phyloP scores from a whole-genome alignment of 495 filamentous ascomycete species.

The Podospora fimiseda region DNA sequence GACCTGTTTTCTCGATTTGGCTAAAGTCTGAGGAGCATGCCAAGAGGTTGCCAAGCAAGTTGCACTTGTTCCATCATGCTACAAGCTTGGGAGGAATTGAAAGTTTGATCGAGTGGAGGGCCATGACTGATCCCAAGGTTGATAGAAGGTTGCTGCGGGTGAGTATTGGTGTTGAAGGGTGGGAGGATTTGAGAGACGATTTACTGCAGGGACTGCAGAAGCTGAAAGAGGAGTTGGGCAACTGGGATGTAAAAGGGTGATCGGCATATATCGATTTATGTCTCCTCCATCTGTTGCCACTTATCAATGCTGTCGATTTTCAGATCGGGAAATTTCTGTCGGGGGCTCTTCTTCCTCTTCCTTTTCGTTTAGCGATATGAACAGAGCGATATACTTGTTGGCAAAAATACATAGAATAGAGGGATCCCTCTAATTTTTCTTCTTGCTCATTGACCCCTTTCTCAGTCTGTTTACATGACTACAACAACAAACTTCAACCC shows the following conservation, averaged over 20 bases:
- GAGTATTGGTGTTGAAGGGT: slow-evolving; percentile 80
- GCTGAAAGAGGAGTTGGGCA: slow-evolving; percentile 33
- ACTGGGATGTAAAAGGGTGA: background rate
- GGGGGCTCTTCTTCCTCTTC: too few relatives aligned
- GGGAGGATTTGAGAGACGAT: slow-evolving; percentile 78
- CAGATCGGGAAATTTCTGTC: too few relatives aligned
- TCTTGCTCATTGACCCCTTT: too few relatives aligned
- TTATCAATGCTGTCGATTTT: too few relatives aligned
- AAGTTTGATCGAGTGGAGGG: slow-evolving; percentile 83
- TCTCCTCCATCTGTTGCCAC: too few relatives aligned
- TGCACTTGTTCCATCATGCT: slow-evolving; percentile 85
- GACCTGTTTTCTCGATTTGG: slow-evolving; percentile 75
- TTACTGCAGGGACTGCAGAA: slow-evolving; percentile 61
- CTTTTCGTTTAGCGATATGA: too few relatives aligned
- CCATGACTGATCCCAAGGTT: slow-evolving; percentile 72
- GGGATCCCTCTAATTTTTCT: too few relatives aligned
- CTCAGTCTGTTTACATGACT: too few relatives aligned
- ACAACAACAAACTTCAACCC: too few relatives aligned
- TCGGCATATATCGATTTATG: background rate
- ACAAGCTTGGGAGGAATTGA: slow-evolving; percentile 92
- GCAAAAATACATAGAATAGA: too few relatives aligned
- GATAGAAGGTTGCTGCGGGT: slow-evolving; percentile 71
- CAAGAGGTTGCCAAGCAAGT: slow-evolving; percentile 62
- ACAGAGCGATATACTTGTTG: too few relatives aligned
- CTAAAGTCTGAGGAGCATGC: slow-evolving; percentile 58